phyloP scores from a whole-genome alignment of 2,329 filamentous ascomycete genomes.

The Colletotrichum liaoningense region DNA sequence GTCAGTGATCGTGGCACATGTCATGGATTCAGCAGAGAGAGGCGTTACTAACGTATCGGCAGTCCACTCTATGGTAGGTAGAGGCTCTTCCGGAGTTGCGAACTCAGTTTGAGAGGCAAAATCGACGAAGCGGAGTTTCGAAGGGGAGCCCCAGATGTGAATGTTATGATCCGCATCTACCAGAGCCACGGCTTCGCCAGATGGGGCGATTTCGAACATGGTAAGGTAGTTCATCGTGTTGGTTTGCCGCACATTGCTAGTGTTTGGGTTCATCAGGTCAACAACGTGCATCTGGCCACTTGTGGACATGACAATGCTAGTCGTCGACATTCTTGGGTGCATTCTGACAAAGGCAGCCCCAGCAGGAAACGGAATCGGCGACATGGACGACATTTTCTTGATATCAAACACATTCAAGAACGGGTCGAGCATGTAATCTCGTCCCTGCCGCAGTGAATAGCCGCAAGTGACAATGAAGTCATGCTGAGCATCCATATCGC shows the following conservation, averaged over 20 bases:
- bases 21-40: slow-evolving; percentile 8
- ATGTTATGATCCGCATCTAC: slow-evolving; percentile 83
- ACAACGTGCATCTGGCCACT: slow-evolving; percentile 95
- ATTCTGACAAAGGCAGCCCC: slow-evolving; percentile 95
- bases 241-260: slow-evolving; percentile 85
- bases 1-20: neutral
- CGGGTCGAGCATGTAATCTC: slow-evolving; percentile 85
- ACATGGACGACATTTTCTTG: slow-evolving; percentile 87
- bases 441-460: slow-evolving; percentile 81
- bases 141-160: slow-evolving; percentile 88
- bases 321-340: slow-evolving; percentile 96
- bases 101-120: slow-evolving; percentile 83
- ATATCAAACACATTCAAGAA: slow-evolving; percentile 96
- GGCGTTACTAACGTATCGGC: slow-evolving; percentile 70
- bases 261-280: slow-evolving; percentile 93
- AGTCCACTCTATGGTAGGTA: slow-evolving; percentile 74
- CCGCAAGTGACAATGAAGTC: slow-evolving; percentile 97
- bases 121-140: slow-evolving; percentile 89
- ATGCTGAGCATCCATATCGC: slow-evolving; percentile 96
- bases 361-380: slow-evolving; percentile 91
- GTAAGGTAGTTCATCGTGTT: slow-evolving; percentile 78
- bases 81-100: slow-evolving; percentile 71
- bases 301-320: slow-evolving; percentile 92
- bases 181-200: slow-evolving; percentile 86
- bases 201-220: slow-evolving; percentile 87